phyloP scores from a whole-genome alignment of 2,329 filamentous ascomycete genomes.

The Fusarium succisae region DNA sequence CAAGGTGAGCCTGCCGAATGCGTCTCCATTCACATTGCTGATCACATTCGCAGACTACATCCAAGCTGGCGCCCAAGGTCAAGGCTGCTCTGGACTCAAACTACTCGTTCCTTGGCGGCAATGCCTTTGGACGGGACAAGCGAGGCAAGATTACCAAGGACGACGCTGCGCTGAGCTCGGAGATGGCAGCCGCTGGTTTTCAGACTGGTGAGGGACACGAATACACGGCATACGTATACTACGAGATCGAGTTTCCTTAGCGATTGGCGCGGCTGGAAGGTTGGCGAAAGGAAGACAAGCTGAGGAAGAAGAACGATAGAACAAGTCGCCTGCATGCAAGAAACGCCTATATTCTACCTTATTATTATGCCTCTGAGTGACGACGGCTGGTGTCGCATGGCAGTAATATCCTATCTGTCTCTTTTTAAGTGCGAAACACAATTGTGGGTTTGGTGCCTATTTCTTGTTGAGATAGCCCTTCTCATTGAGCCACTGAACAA shows the following conservation, averaged over 20 bases:
- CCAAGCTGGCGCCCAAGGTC: constrained; percentile 83
- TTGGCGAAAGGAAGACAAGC: neutral
- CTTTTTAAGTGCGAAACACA: constrained; percentile 27
- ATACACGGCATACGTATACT: constrained; percentile 97
- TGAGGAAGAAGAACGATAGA: constrained; percentile 17
- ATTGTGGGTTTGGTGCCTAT: constrained; percentile 23
- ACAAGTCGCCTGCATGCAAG: constrained; percentile 35
- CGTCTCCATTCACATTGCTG: constrained; percentile 2
- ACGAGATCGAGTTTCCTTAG: constrained; percentile 83
- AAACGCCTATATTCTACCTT: constrained; percentile 45
- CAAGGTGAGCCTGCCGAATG: constrained; percentile 70
- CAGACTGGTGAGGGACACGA: constrained; percentile 77
- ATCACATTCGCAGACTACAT: constrained; percentile 69
- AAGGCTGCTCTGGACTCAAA: constrained; percentile 81
- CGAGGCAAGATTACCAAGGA: constrained; percentile 92
- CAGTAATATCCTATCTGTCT: constrained; percentile 43
- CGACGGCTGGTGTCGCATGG: constrained; percentile 35
- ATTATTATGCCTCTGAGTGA: constrained; percentile 36
- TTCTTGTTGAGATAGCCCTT: constrained; percentile 61
- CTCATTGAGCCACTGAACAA: constrained; percentile 79
- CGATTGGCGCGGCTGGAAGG: neutral
- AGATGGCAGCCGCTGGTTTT: constrained; percentile 81
- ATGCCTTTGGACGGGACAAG: constrained; percentile 93
- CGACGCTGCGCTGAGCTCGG: constrained; percentile 79
- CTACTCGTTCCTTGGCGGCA: constrained; percentile 93